phyloP scores from a whole-genome alignment of 192 early-diverging fungal genomes.

The Geranomyces variabilis region DNA sequence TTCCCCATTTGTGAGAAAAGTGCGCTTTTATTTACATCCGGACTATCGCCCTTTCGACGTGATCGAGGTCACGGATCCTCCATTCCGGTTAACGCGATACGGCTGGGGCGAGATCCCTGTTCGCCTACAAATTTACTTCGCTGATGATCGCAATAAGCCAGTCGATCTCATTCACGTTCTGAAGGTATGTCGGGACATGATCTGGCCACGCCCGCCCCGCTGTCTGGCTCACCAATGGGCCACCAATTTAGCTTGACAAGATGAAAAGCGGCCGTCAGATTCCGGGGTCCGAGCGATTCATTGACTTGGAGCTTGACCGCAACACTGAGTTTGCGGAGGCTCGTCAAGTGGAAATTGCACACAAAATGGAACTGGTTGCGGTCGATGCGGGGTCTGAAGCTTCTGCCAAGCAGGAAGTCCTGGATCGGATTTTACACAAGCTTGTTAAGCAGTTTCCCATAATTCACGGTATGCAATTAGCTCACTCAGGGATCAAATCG shows the following conservation, averaged over 20 bases:
- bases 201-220: too few species aligned
- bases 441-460: constrained; percentile 28
- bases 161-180: constrained; percentile 82
- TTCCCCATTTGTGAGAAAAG: constrained; percentile 71
- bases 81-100: constrained; percentile 82
- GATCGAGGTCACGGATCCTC: constrained; percentile 76
- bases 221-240: too few species aligned
- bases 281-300: constrained; percentile 71
- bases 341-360: constrained; percentile 15
- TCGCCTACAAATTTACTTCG: constrained; percentile 79
- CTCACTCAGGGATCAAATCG: too few species aligned
- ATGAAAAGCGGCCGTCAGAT: constrained; percentile 67
- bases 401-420: neutral
- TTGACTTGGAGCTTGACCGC: constrained; percentile 86
- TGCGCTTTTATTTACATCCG: constrained; percentile 87
- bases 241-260: constrained; percentile 64
- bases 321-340: constrained; percentile 65
- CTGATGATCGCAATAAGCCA: constrained; percentile 80
- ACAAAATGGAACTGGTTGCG: constrained; percentile 1
- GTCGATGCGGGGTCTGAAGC: neutral
- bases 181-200: constrained; percentile 50
- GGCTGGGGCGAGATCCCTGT: constrained; percentile 96
- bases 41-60: constrained; percentile 87
- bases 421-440: constrained; percentile 10
- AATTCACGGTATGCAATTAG: constrained; percentile 13